Evolutionary conservation across 305 asterid genomes (phyloP), one percentile per base, ranked within the genome.

Genomic region (Ajuga reptans): DNA sequence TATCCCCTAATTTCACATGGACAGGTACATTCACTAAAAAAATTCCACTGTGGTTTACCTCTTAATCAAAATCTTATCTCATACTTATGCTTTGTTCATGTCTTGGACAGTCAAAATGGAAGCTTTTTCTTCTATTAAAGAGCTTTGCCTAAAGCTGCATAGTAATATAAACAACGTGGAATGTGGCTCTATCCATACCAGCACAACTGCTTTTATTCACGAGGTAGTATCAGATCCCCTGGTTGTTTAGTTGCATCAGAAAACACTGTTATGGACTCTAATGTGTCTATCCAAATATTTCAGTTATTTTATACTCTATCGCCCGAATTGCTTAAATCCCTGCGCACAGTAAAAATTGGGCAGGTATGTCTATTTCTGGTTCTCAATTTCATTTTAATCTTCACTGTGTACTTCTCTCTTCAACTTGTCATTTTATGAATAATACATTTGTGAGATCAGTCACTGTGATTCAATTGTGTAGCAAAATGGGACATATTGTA

Each of bases 1-100:
- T 91, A 59, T 84, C 93, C 24, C 88, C 96, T 75, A 84, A 79
- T 68, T 82, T 84, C 80, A 73, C 92, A 4, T 94, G 99, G 99
- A 80, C 89, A 57, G 97, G 99, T 89, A 79, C 74, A 4, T 66
- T n/a, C 55, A 17, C 64, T 41, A 18, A 29, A 42, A 36, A 46
- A 50, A 42, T 6, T 17, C 36, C 21, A 18, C 68, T 56, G 15
- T 54, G 0, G 50, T 65, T 57, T 9, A 33, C 56, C 70, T 60
- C 41, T 66, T 56, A 15, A 55, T 61, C 42, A 21, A 46, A 29
- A 63, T n/a, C 63, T 77, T 46, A 18, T 16, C 24, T 55, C 64
- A 55, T 57, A 45, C 63, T 75, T 73, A 59, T 39, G 58, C 34
- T 64, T n/a, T 47, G 31, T 64, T 73, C 27, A 18, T 75, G 18